phyloP scores from a whole-genome alignment of 768 basidiomycete species.

The Tulasnella calospora region DNA sequence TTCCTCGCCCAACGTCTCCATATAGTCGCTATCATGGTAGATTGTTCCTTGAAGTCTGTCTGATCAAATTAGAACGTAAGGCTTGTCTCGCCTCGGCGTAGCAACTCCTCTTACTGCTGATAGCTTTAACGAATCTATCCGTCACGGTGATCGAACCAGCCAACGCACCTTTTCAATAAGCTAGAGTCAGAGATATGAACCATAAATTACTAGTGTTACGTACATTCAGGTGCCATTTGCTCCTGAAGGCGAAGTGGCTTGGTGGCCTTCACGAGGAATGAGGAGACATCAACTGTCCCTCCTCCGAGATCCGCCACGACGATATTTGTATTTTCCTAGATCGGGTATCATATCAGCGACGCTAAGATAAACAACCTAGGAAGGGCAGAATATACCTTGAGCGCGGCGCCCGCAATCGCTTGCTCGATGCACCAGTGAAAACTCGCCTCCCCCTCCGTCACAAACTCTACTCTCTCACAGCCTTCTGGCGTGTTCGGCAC shows the following conservation, averaged over 20 bases:
- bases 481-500: constrained; percentile 39
- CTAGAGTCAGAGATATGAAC: background rate
- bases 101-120: background rate
- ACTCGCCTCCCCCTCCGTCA: constrained; percentile 53
- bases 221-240: constrained; percentile 53
- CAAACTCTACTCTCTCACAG: constrained; percentile 42
- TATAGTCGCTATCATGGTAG: background rate
- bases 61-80: background rate
- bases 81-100: background rate
- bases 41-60: background rate
- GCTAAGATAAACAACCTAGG: too few species aligned
- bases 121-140: constrained; percentile 38
- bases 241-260: constrained; percentile 73
- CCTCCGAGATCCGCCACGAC: constrained; percentile 53
- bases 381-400: constrained; percentile 32
- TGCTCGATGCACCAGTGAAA: constrained; percentile 46
- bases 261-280: constrained; percentile 56
- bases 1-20: background rate
- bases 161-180: constrained; percentile 48
- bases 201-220: constrained; percentile 49
- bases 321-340: constrained; percentile 27
- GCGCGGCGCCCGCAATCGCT: constrained; percentile 35
- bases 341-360: background rate
- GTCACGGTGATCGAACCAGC: constrained; percentile 46
- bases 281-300: constrained; percentile 44